phyloP scores from a whole-genome alignment of 2,329 filamentous ascomycete genomes.

The Tetracladium maxilliforme region DNA sequence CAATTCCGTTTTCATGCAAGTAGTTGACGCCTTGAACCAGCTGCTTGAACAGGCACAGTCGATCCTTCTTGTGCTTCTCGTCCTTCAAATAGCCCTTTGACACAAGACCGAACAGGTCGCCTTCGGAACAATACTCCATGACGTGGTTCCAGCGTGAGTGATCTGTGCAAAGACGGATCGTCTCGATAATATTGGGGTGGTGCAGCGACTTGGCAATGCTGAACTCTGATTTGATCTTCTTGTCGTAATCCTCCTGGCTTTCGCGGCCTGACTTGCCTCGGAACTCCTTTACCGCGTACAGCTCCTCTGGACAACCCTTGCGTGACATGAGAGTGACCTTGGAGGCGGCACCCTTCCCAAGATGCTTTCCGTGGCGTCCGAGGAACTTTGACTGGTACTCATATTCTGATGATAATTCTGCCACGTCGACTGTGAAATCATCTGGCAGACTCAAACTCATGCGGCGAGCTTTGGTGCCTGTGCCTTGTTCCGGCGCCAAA shows the following conservation, averaged over 20 bases:
- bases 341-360: conserved; percentile 73
- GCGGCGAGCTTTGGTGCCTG: conserved; percentile 64
- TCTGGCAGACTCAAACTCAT: conserved; percentile 62
- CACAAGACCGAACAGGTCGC: conserved; percentile 66
- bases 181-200: conserved; percentile 79
- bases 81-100: conserved; percentile 53
- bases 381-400: conserved; percentile 56
- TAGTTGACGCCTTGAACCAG: conserved; percentile 70
- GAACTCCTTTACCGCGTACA: conserved; percentile 83
- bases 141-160: conserved; percentile 75
- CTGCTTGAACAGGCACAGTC: conserved; percentile 81
- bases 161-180: conserved; percentile 60
- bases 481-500: conserved; percentile 52
- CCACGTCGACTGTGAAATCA: conserved; percentile 58
- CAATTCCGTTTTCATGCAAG: conserved; percentile 70
- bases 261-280: conserved; percentile 57
- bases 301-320: conserved; percentile 46
- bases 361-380: conserved; percentile 56
- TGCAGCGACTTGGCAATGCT: conserved; percentile 74
- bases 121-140: conserved; percentile 81
- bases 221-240: conserved; percentile 86
- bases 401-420: conserved; percentile 54
- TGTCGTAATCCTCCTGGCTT: conserved; percentile 59
- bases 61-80: conserved; percentile 51
- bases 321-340: conserved; percentile 69